Conservation (phyloP, 768 basidiomycete species). For the Sistotremastrum niveocremeum region DNA sequence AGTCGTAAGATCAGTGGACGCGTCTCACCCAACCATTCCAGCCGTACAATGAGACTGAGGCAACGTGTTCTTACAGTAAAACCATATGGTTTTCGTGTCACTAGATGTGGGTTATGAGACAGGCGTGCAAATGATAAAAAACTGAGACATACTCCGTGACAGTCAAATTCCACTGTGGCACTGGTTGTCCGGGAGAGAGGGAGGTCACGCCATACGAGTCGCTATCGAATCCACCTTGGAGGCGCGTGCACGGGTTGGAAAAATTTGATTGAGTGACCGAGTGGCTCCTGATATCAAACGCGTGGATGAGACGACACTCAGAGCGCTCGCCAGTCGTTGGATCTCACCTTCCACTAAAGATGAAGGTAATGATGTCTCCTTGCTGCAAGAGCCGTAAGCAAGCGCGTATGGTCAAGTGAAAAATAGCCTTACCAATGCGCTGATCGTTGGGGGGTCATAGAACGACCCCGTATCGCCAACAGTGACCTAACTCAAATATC, state of each 20-base stretch:
- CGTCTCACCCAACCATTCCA: slow-evolving; percentile 4
- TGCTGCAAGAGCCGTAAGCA: too few species aligned
- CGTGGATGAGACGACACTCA: too few species aligned
- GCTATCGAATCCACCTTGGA: slow-evolving; percentile 2
- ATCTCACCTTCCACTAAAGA: slow-evolving; percentile 1
- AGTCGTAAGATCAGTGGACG: not conserved
- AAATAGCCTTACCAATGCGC: not conserved
- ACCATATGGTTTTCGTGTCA: slow-evolving; percentile 1
- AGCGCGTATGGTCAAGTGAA: too few species aligned
- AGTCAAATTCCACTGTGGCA: slow-evolving; percentile 3
- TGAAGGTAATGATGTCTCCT: slow-evolving; percentile 1
- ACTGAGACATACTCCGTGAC: not conserved
- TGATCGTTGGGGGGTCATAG: not conserved
- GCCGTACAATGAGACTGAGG: not conserved
- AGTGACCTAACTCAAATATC: not conserved
- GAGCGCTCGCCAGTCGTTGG: not conserved
- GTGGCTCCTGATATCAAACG: not conserved
- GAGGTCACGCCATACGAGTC: not conserved
- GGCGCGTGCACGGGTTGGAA: slow-evolving; percentile 2
- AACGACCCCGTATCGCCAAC: slow-evolving; percentile 4
- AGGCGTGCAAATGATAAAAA: not conserved
- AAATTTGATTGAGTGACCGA: slow-evolving; percentile 2
- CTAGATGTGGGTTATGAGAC: not conserved
- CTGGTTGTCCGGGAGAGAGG: not conserved
- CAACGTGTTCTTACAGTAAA: slow-evolving; percentile 1